Evolutionary conservation across 2,329 filamentous ascomycete species (phyloP), one percentile per base, ranked within the genome.

Genomic region (Lecanicillium sp.): DNA sequence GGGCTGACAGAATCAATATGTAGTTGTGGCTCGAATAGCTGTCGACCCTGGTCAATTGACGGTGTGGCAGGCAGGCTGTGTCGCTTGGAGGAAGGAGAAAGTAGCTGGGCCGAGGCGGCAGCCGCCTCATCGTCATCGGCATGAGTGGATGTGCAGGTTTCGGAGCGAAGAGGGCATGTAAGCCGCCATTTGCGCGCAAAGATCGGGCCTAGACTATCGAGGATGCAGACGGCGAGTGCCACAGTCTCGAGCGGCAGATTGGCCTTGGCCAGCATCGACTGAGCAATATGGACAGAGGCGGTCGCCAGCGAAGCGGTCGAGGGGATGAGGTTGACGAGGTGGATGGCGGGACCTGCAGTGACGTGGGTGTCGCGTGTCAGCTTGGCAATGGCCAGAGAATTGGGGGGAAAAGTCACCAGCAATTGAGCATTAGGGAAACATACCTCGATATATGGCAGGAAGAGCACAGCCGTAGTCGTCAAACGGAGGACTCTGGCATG

Each of bases 281-380:
- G 79, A 17, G 82, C 72, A 34, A 76, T 61, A 27, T 71, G 59
- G 20, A 79, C 65, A 1, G 77, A 82, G 3, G 79, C 69, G 2
- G 64, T 63, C 42, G 69, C 69, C 42, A 81, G 64, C 17, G 79
- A 82, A 41, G 77, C 76, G 11, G 74, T 71, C 9, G 75, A 71
- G 10, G 79, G 79, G 40, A 83, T 71, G 56, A 83, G 71, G 56
- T 81, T 81, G 50, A 77, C 74, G 41, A 84, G 70, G 52, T 82
- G 78, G 35, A 77, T 72, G 45, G 79, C 77, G 38, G 79, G 75
- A 43, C 79, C 79, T 83, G 54, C 17, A 14, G n/a, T n/a, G 19
- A 35, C 20, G 28, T 13, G 17, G 29, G 29, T 41, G 49, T 43
- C 30, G 30, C 28, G 20, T 29, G 11, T 33, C 27, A 19, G 6